Conservation (phyloP, 129 eudicot species). For the Solidago caesia region DNA sequence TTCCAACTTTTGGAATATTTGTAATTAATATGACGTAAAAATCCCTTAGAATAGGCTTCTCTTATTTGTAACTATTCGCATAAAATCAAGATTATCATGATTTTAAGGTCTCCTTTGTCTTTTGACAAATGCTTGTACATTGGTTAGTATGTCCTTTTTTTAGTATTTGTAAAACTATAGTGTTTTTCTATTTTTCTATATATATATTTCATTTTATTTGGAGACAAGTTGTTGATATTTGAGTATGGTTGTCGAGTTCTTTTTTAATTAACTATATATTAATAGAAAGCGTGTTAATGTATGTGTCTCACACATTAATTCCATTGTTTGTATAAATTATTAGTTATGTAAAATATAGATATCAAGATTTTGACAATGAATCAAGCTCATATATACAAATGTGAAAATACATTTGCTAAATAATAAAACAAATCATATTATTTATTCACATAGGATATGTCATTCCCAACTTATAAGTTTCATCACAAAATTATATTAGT, state of each 20-base stretch:
- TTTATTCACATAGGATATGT: no score
- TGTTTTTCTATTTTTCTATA: neutral
- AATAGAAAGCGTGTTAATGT: neutral
- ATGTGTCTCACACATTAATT: neutral
- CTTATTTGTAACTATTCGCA: conserved; percentile 25
- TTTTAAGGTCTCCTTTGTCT: conserved; percentile 25
- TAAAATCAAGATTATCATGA: conserved; percentile 26
- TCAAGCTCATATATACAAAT: no score
- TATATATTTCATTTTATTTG: neutral
- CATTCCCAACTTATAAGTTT: no score
- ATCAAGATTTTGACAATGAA: no score
- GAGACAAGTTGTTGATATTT: conserved; percentile 16
- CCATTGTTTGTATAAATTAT: no score
- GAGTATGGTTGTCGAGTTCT: neutral
- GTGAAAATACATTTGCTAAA: no score
- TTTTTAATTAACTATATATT: neutral
- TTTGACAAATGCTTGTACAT: conserved; percentile 22
- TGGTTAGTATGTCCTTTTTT: conserved; percentile 17
- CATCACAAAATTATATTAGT: no score
- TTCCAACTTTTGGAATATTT: conserved; percentile 33
- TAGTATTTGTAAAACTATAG: neutral
- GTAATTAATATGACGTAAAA: conserved; percentile 13
- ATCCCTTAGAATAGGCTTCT: conserved; percentile 26
- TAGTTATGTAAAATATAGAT: no score
- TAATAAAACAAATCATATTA: no score